Base-by-base conservation (phyloP, 768 basidiomycete species). In the Trametes punicea region DNA sequence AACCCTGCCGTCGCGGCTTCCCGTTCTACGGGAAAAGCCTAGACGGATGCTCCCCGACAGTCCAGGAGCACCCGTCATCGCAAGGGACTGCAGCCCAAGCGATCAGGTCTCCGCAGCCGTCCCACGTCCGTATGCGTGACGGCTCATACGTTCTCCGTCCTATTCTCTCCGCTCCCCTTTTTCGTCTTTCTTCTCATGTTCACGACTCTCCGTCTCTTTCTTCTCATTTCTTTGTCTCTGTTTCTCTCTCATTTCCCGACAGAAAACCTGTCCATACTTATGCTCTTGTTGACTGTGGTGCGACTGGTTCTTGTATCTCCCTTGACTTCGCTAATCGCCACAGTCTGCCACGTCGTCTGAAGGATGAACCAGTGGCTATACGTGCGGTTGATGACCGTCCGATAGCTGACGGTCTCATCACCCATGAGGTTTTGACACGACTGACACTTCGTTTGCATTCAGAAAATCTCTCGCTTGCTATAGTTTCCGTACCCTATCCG, bases 321-420 rank as follows among this genome's bases (percentile, higher is more conserved):
- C 67, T 71, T 6, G 33, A 36, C 34, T 75, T 74, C 50, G 63
- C 69, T 7, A 45, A 62, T 34, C 56, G 68, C 10, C 70, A 75
- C 47, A 67, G 66, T 11, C 58, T 75, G 31, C 64, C 72, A n/a
- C 66, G 66, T n/a, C 53, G 62, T 50, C 36, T 55, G 6, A 72
- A 72, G 63, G 54, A 66, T 31, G 51, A 59, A n/a, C 72, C 73
- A 9, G 48, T 73, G 40, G 70, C 74, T 26, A 70, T 76, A 23
- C 61, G 67, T 30, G 68, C 71, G 2, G 68, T 75, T 27, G 73
- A 76, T 48, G 63, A 75, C 56, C 63, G 68, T 33, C 75, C 73
- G 4, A 70, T 75, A 31, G 65, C 70, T n/a, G 73, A 71, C 46
- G 76, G 76, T 5, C 61, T 74, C 8, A 64, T 76, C 27, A 74